Evolutionary conservation across 2,329 filamentous ascomycete species (phyloP).

Genomic region (Xylaria sp.): DNA sequence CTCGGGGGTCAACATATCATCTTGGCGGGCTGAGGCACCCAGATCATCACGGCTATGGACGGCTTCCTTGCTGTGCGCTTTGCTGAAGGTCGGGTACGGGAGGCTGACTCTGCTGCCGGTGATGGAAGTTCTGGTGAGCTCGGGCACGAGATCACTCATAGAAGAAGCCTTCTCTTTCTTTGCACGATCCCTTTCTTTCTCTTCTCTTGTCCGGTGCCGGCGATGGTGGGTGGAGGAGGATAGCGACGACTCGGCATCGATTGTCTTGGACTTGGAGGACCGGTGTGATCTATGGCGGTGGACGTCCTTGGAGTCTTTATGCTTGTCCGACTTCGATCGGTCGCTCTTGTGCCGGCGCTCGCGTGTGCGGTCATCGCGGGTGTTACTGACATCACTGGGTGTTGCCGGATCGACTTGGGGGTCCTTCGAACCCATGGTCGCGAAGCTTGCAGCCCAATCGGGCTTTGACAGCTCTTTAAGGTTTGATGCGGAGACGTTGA

Average conservation of each 20-base stretch:
- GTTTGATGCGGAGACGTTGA: conserved; percentile 37
- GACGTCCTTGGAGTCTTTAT: conserved; percentile 41
- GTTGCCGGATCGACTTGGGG: conserved; percentile 40
- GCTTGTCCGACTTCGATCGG: conserved; percentile 40
- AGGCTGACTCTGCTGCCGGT: conserved; percentile 49
- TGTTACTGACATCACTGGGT: conserved; percentile 33
- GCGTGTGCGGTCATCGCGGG: conserved; percentile 42
- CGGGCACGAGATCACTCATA: conserved; percentile 50
- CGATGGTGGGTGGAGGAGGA: conserved; percentile 45
- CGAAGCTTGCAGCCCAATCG: conserved; percentile 48
- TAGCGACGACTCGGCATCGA: conserved; percentile 46
- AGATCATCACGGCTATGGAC: conserved; percentile 72
- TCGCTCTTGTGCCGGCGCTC: conserved; percentile 44
- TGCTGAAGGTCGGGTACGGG: conserved; percentile 58
- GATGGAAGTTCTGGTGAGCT: conserved; percentile 44
- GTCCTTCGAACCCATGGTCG: conserved; percentile 48
- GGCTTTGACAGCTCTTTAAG: conserved; percentile 44
- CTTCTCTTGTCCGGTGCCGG: conserved; percentile 49
- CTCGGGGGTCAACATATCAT: conserved; percentile 73
- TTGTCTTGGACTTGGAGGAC: conserved; percentile 45
- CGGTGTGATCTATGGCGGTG: conserved; percentile 46
- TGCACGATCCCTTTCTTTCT: conserved; percentile 48
- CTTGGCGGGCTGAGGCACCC: conserved; percentile 43
- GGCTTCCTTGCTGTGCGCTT: conserved; percentile 90
- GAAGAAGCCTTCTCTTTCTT: conserved; percentile 46